Evolutionary conservation across 2,329 filamentous ascomycete species (phyloP).

Genomic region (Dothideomycetes sp.): DNA sequence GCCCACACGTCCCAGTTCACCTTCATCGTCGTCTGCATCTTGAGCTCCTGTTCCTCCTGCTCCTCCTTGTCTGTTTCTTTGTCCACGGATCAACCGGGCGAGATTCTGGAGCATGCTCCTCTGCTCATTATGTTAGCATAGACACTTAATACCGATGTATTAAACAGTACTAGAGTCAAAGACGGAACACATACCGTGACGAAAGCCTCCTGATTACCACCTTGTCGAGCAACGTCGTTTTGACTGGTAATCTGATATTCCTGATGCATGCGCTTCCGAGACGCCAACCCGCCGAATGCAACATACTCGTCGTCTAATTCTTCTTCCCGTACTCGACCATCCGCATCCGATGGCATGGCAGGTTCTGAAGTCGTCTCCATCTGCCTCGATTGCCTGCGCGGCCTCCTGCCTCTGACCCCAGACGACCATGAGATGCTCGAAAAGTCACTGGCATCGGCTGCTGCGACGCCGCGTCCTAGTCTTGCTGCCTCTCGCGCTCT

Average conservation of each 20-base stretch:
- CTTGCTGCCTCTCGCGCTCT: constrained; percentile 46
- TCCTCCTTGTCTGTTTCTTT: constrained; percentile 8
- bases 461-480: constrained; percentile 46
- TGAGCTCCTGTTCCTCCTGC: constrained; percentile 6
- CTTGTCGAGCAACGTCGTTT: constrained; percentile 50
- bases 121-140: constrained; percentile 11
- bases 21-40: constrained; percentile 8
- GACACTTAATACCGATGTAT: too few species aligned
- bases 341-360: constrained; percentile 13
- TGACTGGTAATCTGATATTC: constrained; percentile 50
- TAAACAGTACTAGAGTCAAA: too few species aligned
- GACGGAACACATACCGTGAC: constrained; percentile 38
- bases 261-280: constrained; percentile 47
- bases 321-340: constrained; percentile 9
- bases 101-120: constrained; percentile 17
- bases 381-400: constrained; percentile 4
- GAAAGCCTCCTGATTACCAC: constrained; percentile 45
- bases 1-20: constrained; percentile 5
- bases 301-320: constrained; percentile 28
- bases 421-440: constrained; percentile 26
- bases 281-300: constrained; percentile 37
- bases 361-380: constrained; percentile 15
- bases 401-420: constrained; percentile 7
- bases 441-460: constrained; percentile 31
- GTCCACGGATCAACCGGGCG: constrained; percentile 12